These are phyloP conservation scores for Thelonectria rubi DNA, from an alignment of 2,329 filamentous ascomycete genomes.

Conservation along the genomic window DNA sequence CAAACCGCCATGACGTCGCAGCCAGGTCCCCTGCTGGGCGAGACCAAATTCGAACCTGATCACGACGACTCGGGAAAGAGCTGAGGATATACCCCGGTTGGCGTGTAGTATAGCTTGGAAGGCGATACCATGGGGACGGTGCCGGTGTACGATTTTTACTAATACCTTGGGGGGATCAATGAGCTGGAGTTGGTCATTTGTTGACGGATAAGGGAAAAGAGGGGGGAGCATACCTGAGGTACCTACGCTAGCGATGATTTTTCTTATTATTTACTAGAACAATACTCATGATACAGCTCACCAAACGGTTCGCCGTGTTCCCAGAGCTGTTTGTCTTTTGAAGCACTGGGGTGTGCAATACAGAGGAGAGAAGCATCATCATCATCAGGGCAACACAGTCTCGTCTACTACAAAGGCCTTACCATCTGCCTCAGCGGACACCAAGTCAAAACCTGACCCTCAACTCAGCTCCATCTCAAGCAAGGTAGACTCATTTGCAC, in stretches of 20 bases:
- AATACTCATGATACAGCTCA: conserved; percentile 22
- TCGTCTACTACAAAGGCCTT: too few species aligned
- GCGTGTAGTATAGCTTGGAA: conserved; percentile 11
- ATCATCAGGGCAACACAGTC: too few species aligned
- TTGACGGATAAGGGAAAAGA: conserved; percentile 16
- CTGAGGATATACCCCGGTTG: conserved; percentile 27
- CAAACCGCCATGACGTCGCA: conserved; percentile 68
- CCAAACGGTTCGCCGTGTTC: conserved; percentile 12
- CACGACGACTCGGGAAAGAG: conserved; percentile 55
- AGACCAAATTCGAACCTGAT: conserved; percentile 76
- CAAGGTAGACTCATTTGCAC: too few species aligned
- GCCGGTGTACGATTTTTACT: conserved; percentile 34
- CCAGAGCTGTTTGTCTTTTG: too few species aligned
- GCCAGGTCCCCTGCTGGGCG: conserved; percentile 67
- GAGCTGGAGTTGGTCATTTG: conserved; percentile 10
- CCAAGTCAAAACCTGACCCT: too few species aligned
- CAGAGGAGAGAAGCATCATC: too few species aligned
- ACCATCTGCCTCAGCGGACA: too few species aligned
- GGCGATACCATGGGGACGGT: conserved; percentile 8
- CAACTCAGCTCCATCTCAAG: too few species aligned
- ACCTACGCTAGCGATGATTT: conserved; percentile 24
- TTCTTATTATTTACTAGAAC: conserved; percentile 14
- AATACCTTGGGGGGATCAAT: conserved; percentile 18
- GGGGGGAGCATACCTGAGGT: conserved; percentile 12
- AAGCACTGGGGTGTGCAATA: too few species aligned